Evolutionary conservation across 2,329 filamentous ascomycete genomes (phyloP), one percentile per base, ranked within the genome.

Genomic region (Aspergillus niger): DNA sequence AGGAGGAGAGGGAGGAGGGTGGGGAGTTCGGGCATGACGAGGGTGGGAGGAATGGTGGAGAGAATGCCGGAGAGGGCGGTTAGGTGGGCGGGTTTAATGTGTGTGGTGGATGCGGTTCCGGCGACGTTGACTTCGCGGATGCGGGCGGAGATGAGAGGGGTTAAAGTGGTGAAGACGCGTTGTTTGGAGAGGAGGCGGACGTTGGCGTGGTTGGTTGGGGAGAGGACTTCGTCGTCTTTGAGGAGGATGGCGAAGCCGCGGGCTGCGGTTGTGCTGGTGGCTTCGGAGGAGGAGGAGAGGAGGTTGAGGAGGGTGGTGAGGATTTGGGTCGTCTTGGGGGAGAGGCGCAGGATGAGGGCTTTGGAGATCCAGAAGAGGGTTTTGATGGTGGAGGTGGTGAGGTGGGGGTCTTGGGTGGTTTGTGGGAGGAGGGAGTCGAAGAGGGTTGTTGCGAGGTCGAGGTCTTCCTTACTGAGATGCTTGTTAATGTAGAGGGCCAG

Each of bases 141-240:
- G 3, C 79, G 76, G 26, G 79, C 73, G 4, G 84, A 81, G 53
- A 89, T 83, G 30, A 81, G 73, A 0, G 87, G 86, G 2, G 86
- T 78, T 4, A 86, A 78, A 15, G 85, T 82, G 30, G 81, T 81
- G 74, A 90, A 89, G 43, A 84, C 80, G 62, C 85, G 86, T 67
- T 90, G 87, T 68, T 86, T 88, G 65, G 85, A 83, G 2, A 90
- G 78, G 3, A 86, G 79, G 3, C 86, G 84, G 39, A 89, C 82
- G 17, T 81, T 80, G 62, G 86, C 88, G 63, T 86, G 82, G 66
- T 89, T 89, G 39, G 81, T 75, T 61, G 84, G 81, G 11, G 80
- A 85, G 38, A 90, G 75, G 22, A 89, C 76, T 63, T 88, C 85
- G 65, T 89, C 86, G 2, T 85, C 81, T 26, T 84, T 79, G 5